These are phyloP conservation scores for Phytophthora podocarpi DNA, from an alignment of 352 stramenopile species.

Conservation along the genomic window DNA sequence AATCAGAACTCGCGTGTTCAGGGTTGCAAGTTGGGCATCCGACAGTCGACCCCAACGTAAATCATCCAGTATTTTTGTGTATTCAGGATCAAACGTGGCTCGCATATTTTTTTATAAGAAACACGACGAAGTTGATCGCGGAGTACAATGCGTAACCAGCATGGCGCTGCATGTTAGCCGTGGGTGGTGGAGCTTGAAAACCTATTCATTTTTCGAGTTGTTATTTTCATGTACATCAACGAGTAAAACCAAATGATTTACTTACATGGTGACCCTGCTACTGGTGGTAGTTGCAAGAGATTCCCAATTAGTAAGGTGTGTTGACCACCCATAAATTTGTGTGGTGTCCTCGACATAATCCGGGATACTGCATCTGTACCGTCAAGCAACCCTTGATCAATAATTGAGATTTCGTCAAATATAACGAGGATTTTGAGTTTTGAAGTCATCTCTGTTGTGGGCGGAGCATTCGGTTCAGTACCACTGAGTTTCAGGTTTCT, in stretches of 20 bases:
- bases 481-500: conserved; percentile 19
- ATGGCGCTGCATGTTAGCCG: neutral
- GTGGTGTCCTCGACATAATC: neutral
- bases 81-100: neutral
- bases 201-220: no score
- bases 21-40: neutral
- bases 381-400: conserved; percentile 21
- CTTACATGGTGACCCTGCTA: conserved; percentile 17
- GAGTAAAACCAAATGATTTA: neutral
- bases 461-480: neutral
- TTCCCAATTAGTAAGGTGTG: conserved; percentile 26
- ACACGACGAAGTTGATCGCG: conserved; percentile 15
- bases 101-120: conserved; percentile 14
- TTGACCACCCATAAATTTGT: conserved; percentile 27
- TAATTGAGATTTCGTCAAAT: conserved; percentile 36
- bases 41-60: conserved; percentile 1
- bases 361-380: conserved; percentile 1
- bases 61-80: conserved; percentile 1
- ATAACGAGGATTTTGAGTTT: conserved; percentile 20
- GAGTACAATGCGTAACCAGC: conserved; percentile 23
- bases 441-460: conserved; percentile 19
- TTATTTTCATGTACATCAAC: no score
- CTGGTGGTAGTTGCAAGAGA: conserved; percentile 27
- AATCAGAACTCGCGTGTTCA: conserved; percentile 9
- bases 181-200: neutral